Conservation (phyloP, 2,329 filamentous ascomycete species). For the Sporothrix euskadiensis region DNA sequence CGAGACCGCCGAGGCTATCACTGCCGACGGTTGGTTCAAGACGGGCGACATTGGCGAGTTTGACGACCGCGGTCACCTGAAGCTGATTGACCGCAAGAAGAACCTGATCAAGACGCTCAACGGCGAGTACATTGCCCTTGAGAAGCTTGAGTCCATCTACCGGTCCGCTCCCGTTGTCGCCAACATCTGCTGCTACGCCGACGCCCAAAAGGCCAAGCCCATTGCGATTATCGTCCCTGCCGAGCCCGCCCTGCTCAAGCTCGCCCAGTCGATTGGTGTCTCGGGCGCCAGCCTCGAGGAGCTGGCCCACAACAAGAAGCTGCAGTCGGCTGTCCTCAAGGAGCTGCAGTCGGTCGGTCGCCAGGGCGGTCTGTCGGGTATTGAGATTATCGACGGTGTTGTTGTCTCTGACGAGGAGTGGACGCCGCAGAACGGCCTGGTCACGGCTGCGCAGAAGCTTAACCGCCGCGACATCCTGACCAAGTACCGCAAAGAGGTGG, state of each 20-base stretch:
- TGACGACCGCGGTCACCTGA: slow-evolving; percentile 68
- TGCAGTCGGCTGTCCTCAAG: slow-evolving; percentile 63
- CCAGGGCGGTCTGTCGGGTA: slow-evolving; percentile 62
- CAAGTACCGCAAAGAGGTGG: slow-evolving; percentile 62
- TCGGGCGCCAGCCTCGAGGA: slow-evolving; percentile 61
- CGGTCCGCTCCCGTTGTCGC: slow-evolving; percentile 53
- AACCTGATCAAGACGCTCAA: slow-evolving; percentile 82
- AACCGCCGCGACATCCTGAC: slow-evolving; percentile 67
- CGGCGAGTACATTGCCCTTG: slow-evolving; percentile 79
- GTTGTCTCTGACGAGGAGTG: slow-evolving; percentile 72
- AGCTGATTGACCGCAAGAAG: slow-evolving; percentile 83
- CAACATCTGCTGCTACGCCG: slow-evolving; percentile 60
- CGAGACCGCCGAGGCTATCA: slow-evolving; percentile 70
- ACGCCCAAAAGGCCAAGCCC: slow-evolving; percentile 53
- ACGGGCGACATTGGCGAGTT: slow-evolving; percentile 83
- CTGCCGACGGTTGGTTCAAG: slow-evolving; percentile 81
- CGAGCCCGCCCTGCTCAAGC: slow-evolving; percentile 56
- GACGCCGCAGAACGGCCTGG: slow-evolving; percentile 69
- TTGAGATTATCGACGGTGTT: slow-evolving; percentile 71
- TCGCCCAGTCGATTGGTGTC: slow-evolving; percentile 48
- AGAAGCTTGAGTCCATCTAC: slow-evolving; percentile 64
- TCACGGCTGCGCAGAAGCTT: slow-evolving; percentile 71
- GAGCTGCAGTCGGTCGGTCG: slow-evolving; percentile 64
- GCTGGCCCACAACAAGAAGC: slow-evolving; percentile 66
- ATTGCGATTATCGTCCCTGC: slow-evolving; percentile 59